A percentile compares a stretch with the other conserved stretches of the same genome.
Conservation (phyloP, 768 basidiomycete species). For the Termitomyces sp. region DNA sequence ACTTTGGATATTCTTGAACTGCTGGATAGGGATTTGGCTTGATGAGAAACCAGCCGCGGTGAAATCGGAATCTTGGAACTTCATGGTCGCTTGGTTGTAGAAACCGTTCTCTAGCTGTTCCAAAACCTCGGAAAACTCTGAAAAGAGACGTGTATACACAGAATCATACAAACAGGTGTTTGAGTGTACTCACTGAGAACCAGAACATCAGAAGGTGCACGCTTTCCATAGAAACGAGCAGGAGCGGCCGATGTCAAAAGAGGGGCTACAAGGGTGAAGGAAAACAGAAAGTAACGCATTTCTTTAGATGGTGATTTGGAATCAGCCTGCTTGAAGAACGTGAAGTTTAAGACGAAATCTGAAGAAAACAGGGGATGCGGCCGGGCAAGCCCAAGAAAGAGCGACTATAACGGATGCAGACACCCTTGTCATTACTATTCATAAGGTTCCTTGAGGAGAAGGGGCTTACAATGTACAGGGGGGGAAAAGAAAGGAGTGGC, state of each 20-base stretch:
- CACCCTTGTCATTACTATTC: constrained; percentile 5
- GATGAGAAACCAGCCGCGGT: constrained; percentile 56
- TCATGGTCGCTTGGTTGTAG: constrained; percentile 58
- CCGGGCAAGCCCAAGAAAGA: constrained; percentile 66
- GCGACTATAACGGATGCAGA: constrained; percentile 21
- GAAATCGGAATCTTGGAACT: constrained; percentile 64
- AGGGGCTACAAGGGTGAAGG: constrained; percentile 37
- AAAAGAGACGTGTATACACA: not conserved
- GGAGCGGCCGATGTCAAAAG: constrained; percentile 46
- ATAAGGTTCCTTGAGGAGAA: not conserved
- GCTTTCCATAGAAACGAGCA: constrained; percentile 32
- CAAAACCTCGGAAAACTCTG: constrained; percentile 72
- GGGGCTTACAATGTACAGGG: constrained; percentile 32
- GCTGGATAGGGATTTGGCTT: constrained; percentile 48
- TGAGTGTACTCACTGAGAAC: constrained; percentile 48
- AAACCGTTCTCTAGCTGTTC: constrained; percentile 70
- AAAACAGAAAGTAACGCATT: constrained; percentile 44
- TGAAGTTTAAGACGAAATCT: constrained; percentile 27
- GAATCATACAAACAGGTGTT: not conserved
- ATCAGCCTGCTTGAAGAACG: constrained; percentile 38
- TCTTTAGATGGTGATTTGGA: constrained; percentile 24
- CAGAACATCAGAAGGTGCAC: constrained; percentile 41
- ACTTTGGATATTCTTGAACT: constrained; percentile 49
- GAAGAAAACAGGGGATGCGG: constrained; percentile 51
- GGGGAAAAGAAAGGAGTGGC: constrained; percentile 24